These are phyloP conservation scores for Paraconiothyrium brasiliense DNA, from an alignment of 2,329 filamentous ascomycete genomes.

Conservation along the genomic window DNA sequence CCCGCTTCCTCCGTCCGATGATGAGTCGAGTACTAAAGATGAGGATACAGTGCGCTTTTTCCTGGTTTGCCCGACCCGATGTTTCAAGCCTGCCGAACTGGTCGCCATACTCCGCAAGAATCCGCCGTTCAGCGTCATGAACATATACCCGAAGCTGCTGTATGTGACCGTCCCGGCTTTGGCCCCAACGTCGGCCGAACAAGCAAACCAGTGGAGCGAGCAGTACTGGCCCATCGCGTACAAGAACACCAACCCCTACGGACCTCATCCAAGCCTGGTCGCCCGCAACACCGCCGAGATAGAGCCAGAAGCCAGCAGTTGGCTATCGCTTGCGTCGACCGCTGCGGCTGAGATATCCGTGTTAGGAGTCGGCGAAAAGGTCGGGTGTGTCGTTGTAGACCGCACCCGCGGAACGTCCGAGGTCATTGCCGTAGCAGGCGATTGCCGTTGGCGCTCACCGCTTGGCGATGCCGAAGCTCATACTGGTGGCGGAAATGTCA, in stretches of 20 bases:
- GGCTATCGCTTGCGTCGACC: slow-evolving; percentile 72
- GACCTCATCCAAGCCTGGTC: slow-evolving; percentile 81
- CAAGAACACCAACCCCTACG: slow-evolving; percentile 86
- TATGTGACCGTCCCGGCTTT: slow-evolving; percentile 75
- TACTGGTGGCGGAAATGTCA: slow-evolving; percentile 70
- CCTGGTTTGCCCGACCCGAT: slow-evolving; percentile 60
- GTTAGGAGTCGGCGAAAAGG: slow-evolving; percentile 70
- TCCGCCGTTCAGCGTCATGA: slow-evolving; percentile 49
- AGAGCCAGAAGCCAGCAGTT: slow-evolving; percentile 68
- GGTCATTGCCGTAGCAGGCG: slow-evolving; percentile 77
- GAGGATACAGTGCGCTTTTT: slow-evolving; percentile 57
- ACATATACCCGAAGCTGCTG: slow-evolving; percentile 63
- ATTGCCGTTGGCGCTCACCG: slow-evolving; percentile 72
- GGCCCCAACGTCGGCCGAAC: slow-evolving; percentile 77
- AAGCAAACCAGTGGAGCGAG: slow-evolving; percentile 77
- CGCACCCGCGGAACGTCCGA: slow-evolving; percentile 55
- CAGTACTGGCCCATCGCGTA: slow-evolving; percentile 88
- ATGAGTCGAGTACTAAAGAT: slow-evolving; percentile 36
- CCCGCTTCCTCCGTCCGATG: slow-evolving; percentile 20
- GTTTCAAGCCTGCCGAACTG: slow-evolving; percentile 63
- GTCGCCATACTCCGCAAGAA: slow-evolving; percentile 44
- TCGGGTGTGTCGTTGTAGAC: slow-evolving; percentile 81
- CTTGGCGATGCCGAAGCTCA: slow-evolving; percentile 32
- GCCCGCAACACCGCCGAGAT: slow-evolving; percentile 75
- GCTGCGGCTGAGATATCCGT: slow-evolving; percentile 69